Evolutionary conservation across 805 yeast species (phyloP).

Genomic region (Sugiyamaella qingdaonensis): DNA sequence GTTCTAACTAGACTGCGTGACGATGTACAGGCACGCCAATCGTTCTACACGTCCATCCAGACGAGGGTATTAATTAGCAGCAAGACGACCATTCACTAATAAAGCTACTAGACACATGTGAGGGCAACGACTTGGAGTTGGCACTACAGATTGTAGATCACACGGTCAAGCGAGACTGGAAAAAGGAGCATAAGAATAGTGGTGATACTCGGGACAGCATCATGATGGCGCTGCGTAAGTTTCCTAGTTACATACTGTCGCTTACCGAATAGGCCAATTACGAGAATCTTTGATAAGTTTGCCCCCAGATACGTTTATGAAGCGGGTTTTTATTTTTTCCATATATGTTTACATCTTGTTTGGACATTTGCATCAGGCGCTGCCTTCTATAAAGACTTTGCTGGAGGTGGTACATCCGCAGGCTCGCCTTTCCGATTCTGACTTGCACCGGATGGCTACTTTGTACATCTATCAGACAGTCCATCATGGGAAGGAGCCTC

Average conservation of each 20-base stretch:
- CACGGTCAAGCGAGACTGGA: neutral
- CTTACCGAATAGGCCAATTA: constrained; percentile 38
- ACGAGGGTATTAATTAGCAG: neutral
- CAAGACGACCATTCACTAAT: neutral
- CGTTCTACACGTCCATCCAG: constrained; percentile 5
- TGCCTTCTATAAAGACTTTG: constrained; percentile 48
- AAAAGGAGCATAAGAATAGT: neutral
- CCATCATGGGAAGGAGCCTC: constrained; percentile 19
- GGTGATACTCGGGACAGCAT: constrained; percentile 12
- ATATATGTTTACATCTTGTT: constrained; percentile 42
- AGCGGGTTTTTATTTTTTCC: constrained; percentile 47
- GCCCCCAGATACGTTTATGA: constrained; percentile 38
- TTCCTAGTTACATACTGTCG: constrained; percentile 1
- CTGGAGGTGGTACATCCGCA: constrained; percentile 28
- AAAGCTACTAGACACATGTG: neutral
- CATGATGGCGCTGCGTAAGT: constrained; percentile 14
- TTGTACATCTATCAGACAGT: constrained; percentile 42
- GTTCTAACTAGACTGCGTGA: constrained; percentile 8
- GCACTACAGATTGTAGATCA: neutral
- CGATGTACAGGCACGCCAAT: constrained; percentile 9
- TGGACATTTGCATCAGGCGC: constrained; percentile 50
- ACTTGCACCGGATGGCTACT: constrained; percentile 39
- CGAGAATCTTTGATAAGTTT: constrained; percentile 51
- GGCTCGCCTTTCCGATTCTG: constrained; percentile 29
- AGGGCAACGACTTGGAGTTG: neutral